These are phyloP conservation scores for Fusarium coffeatum DNA, from an alignment of 2,329 filamentous ascomycete species.

Conservation along the genomic window DNA sequence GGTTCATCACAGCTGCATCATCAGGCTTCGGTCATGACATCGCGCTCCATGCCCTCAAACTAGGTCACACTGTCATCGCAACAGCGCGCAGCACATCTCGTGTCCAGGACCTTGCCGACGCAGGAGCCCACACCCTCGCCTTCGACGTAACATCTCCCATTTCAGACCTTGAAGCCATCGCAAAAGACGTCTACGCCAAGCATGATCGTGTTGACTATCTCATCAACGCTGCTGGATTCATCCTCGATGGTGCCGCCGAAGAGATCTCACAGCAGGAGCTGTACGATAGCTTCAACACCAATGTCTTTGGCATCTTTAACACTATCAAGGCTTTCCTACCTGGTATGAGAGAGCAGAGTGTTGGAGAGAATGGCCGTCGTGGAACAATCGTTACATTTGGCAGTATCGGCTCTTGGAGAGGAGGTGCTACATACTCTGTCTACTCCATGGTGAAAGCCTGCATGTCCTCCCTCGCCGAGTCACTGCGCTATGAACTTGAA, in stretches of 20 bases:
- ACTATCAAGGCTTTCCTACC: constrained; percentile 61
- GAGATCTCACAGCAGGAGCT: constrained; percentile 54
- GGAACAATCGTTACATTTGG: constrained; percentile 58
- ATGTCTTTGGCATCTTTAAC: constrained; percentile 65
- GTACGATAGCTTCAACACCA: constrained; percentile 60
- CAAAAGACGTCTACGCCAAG: constrained; percentile 50
- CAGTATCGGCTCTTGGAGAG: constrained; percentile 59
- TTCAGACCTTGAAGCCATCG: constrained; percentile 50
- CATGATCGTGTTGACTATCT: constrained; percentile 59
- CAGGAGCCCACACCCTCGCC: constrained; percentile 56
- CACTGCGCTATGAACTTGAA: constrained; percentile 56
- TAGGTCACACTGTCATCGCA: constrained; percentile 63
- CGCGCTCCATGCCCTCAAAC: constrained; percentile 56
- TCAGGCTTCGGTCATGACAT: constrained; percentile 63
- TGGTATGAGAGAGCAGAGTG: constrained; percentile 55
- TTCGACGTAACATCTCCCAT: constrained; percentile 61
- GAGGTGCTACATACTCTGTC: constrained; percentile 54
- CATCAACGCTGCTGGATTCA: constrained; percentile 61
- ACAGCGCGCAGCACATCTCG: constrained; percentile 58
- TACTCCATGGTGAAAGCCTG: constrained; percentile 60
- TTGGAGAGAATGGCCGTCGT: constrained; percentile 42
- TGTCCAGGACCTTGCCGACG: constrained; percentile 55
- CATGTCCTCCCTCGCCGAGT: constrained; percentile 58
- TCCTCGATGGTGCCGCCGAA: constrained; percentile 57
- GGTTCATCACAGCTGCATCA: constrained; percentile 65